Percentiles rank a stretch among this genome's conserved stretches.
Conservation (phyloP, 1,284 basidiomycete species). For the Apiotrichum gracile region DNA sequence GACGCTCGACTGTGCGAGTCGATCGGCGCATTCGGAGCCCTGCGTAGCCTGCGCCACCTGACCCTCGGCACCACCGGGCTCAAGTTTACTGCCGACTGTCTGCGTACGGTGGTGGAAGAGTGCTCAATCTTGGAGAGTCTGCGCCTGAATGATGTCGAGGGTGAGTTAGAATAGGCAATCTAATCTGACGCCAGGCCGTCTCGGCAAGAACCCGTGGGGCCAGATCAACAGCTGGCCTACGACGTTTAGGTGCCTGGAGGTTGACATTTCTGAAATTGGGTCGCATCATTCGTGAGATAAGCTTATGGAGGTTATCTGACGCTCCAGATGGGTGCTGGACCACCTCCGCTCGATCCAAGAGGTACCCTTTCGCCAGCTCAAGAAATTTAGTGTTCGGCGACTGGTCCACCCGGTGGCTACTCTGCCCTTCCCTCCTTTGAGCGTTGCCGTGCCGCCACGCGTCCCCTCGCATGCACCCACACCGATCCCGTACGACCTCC, state of each 20-base stretch:
- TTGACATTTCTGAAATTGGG: constrained; percentile 22
- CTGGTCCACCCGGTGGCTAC: constrained; percentile 18
- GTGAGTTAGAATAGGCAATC: constrained; percentile 2
- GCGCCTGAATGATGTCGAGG: constrained; percentile 23
- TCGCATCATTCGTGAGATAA: constrained; percentile 25
- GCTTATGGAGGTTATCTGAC: neutral
- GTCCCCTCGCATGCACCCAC: constrained; percentile 5
- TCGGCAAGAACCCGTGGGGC: constrained; percentile 29
- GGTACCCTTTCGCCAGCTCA: constrained; percentile 23
- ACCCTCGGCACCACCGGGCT: constrained; percentile 24
- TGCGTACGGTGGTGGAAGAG: constrained; percentile 18
- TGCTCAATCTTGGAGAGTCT: constrained; percentile 21
- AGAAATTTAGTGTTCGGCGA: constrained; percentile 19
- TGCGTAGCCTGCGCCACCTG: constrained; percentile 20
- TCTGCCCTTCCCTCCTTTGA: constrained; percentile 20
- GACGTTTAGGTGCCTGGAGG: constrained; percentile 13
- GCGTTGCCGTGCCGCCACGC: constrained; percentile 6
- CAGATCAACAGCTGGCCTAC: constrained; percentile 23
- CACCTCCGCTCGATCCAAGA: constrained; percentile 25
- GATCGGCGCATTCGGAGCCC: constrained; percentile 19
- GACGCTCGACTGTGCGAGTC: constrained; percentile 19
- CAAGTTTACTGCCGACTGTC: constrained; percentile 23
- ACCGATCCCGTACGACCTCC: constrained; percentile 12
- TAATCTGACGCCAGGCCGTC: constrained; percentile 18
- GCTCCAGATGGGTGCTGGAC: constrained; percentile 25